Conservation (phyloP, 208 protist genomes). For the Leishmania amazonensis region DNA sequence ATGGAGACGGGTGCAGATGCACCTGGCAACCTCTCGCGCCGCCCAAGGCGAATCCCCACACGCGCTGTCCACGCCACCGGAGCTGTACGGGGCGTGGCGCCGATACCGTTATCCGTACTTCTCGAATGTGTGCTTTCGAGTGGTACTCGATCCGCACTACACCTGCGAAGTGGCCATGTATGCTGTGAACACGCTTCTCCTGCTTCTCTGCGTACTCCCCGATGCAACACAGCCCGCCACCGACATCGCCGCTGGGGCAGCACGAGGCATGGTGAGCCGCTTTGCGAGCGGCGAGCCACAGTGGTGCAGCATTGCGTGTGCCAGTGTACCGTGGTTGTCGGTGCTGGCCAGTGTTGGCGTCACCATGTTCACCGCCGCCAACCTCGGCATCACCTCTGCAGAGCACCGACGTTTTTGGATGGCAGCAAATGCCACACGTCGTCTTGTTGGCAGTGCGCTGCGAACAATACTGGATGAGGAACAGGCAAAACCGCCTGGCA, state of each 20-base stretch:
- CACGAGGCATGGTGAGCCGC: background rate
- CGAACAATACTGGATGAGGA: background rate
- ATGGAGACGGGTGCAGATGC: conserved; percentile 12
- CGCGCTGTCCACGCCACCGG: background rate
- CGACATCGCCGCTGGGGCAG: background rate
- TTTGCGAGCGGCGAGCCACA: background rate
- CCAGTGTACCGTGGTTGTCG: conserved; percentile 1
- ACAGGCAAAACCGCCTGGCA: background rate
- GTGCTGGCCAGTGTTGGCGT: conserved; percentile 33
- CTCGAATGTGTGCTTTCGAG: conserved; percentile 35
- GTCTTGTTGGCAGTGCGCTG: conserved; percentile 7
- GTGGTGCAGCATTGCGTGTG: background rate
- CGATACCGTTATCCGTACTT: conserved; percentile 32
- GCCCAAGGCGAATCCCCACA: background rate
- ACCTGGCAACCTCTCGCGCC: background rate
- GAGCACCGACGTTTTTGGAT: conserved; percentile 78
- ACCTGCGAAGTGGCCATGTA: conserved; percentile 78
- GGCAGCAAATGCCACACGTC: conserved; percentile 34
- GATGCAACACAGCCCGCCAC: background rate
- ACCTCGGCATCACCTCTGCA: conserved; percentile 67
- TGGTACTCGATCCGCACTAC: conserved; percentile 79
- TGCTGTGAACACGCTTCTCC: conserved; percentile 34
- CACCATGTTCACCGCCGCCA: conserved; percentile 56
- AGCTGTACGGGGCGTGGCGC: conserved; percentile 16
- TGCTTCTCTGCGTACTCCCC: conserved; percentile 23